Evolutionary conservation across 768 basidiomycete species (phyloP).

Genomic region (Lactifluus echinatus): DNA sequence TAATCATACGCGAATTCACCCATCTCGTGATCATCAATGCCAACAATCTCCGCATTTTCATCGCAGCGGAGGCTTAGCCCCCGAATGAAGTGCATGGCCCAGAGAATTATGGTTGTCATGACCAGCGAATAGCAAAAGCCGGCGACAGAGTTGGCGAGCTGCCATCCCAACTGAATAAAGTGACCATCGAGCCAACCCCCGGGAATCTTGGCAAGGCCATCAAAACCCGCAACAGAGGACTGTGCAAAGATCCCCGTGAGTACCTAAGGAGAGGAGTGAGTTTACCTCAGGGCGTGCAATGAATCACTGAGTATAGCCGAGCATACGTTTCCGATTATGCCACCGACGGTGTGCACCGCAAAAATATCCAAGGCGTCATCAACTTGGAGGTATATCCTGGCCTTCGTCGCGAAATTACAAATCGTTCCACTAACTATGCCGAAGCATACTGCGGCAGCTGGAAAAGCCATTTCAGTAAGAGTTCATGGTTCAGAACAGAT

Average conservation of each 20-base stretch:
- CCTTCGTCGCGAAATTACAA: conserved; percentile 93
- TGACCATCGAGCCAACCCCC: conserved; percentile 41
- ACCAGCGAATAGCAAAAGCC: conserved; percentile 30
- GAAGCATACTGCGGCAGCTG: conserved; percentile 76
- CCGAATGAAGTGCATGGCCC: conserved; percentile 40
- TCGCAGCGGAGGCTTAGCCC: conserved; percentile 32
- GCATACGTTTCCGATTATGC: conserved; percentile 58
- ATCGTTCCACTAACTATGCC: conserved; percentile 75
- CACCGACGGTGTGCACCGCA: conserved; percentile 74
- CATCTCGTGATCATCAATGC: conserved; percentile 79
- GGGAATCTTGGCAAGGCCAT: conserved; percentile 35
- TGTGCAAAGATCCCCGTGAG: conserved; percentile 26
- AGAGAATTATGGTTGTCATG: conserved; percentile 30
- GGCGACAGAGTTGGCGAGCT: conserved; percentile 31
- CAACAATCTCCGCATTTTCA: conserved; percentile 24
- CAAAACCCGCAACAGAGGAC: conserved; percentile 35
- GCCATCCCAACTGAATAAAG: conserved; percentile 36
- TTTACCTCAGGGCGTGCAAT: background rate
- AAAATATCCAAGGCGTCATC: conserved; percentile 89
- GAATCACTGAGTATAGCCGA: background rate
- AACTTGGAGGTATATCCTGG: conserved; percentile 72
- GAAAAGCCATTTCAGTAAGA: too few species aligned
- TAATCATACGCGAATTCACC: conserved; percentile 88
- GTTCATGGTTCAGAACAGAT: too few species aligned
- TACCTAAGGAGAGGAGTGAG: conserved; percentile 27